These are phyloP conservation scores for Russula dissimulans DNA, from an alignment of 768 basidiomycete genomes.

Conservation along the genomic window DNA sequence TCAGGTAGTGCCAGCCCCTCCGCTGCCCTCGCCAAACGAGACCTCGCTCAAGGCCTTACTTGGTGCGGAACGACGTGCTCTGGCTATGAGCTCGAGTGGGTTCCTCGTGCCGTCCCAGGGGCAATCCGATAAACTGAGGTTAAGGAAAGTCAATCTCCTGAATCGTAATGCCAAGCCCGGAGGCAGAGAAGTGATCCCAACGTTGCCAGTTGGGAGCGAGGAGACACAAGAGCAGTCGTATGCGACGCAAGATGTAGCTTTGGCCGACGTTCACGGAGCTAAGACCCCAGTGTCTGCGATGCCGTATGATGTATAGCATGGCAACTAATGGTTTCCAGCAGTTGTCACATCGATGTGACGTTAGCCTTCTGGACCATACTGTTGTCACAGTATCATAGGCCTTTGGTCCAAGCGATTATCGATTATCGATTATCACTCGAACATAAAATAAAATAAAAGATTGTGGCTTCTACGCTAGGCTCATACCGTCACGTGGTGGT, in stretches of 20 bases:
- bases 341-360: too few relatives aligned
- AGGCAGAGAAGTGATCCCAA: slow-evolving; percentile 6
- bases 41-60: slow-evolving; percentile 21
- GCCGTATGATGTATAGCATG: background rate
- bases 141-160: slow-evolving; percentile 12
- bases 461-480: too few relatives aligned
- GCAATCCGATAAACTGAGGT: slow-evolving; percentile 33
- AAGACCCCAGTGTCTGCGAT: background rate
- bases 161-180: slow-evolving; percentile 15
- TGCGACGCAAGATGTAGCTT: background rate
- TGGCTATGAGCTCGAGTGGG: slow-evolving; percentile 28
- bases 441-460: too few relatives aligned
- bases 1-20: slow-evolving; percentile 54
- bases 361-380: too few relatives aligned
- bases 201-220: background rate
- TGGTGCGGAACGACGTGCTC: slow-evolving; percentile 25
- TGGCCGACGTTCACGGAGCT: background rate
- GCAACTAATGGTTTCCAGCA: too few relatives aligned
- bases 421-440: too few relatives aligned
- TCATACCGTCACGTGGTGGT: too few relatives aligned
- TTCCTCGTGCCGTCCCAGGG: slow-evolving; percentile 37
- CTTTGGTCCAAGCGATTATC: too few relatives aligned
- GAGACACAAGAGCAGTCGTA: background rate
- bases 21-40: slow-evolving; percentile 15
- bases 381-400: too few relatives aligned